Evolutionary conservation across 1,139 yeast genomes (phyloP), one percentile per base, ranked within the genome.

Genomic region (Pichia cactophila): DNA sequence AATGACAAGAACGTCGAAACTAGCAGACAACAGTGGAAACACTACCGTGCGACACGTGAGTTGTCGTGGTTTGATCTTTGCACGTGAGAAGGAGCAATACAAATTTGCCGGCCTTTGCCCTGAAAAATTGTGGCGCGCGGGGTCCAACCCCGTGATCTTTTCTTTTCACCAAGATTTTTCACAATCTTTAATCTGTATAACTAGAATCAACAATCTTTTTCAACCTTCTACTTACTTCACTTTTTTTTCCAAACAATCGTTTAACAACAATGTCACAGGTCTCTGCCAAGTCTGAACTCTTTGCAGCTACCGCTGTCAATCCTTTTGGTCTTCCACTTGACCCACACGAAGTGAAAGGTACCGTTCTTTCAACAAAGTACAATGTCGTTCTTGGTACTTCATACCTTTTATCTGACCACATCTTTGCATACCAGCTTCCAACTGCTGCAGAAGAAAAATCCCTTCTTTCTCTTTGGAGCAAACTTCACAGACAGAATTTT

Each of bases 401-500:
- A 39, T 86, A 83, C 64, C 70, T 84, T 36, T 68, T 83, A 53
- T 73, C 83, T 44, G 72, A 77, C 56, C 75, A 80, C 58, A 73
- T 89, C 49, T 89, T 89, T 68, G 77, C 84, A 52, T 89, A 85
- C 59, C 80, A 77, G 53, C 70, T 83, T 52, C 75, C 85, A 40
- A 50, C 58, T 14, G 35, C 41, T 28, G 20, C 14, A 9, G 51
- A 50, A 16, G 77, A 80, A 45, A 92, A 85, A 62, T 69, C 76
- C 23, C 75, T 82, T 45, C 65, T 86, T 55, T 72, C 73, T 56
- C 66, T 74, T 48, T 87, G 96, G 96, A 65, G 76, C 44, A 69
- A 71, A 42, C 76, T 76, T 61, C 69, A 72, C 52, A 71, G 81
- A 58, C 62, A 63, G 46, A 84, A 84, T 61, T 72, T 79, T 10